These are phyloP conservation scores for Nissolia schottii DNA, from an alignment of 306 rosid species.

Conservation along the genomic window DNA sequence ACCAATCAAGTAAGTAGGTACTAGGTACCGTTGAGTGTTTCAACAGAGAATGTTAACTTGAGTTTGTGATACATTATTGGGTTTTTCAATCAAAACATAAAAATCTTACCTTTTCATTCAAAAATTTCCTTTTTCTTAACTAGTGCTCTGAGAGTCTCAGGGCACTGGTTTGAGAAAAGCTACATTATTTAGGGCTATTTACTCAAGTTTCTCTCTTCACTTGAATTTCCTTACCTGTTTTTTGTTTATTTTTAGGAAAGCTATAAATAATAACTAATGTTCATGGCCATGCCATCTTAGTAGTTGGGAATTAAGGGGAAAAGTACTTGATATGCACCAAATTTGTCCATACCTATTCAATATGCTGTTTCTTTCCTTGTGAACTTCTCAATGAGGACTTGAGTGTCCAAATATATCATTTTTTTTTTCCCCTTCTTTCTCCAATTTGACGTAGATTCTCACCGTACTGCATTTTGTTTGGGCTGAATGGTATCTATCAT, in stretches of 20 bases:
- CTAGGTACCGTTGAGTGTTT: background rate
- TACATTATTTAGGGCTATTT: background rate
- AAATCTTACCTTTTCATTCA: no score
- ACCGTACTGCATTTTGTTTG: background rate
- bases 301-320: slow-evolving; percentile 18
- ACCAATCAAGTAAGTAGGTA: slow-evolving; percentile 12
- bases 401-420: background rate
- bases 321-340: slow-evolving; percentile 16
- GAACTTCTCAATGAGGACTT: background rate
- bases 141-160: no score
- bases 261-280: background rate
- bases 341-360: background rate
- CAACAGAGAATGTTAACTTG: background rate
- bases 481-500: slow-evolving; percentile 8
- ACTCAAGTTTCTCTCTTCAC: background rate
- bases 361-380: slow-evolving; percentile 12
- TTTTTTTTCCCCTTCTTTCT: background rate
- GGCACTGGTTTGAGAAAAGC: no score
- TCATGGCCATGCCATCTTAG: slow-evolving; percentile 21
- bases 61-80: background rate
- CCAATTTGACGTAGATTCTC: slow-evolving; percentile 10
- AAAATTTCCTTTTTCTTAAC: no score
- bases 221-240: background rate
- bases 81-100: no score
- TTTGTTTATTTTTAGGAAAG: background rate